Percentiles rank a stretch among this genome's conserved stretches.
Evolutionary conservation across 352 stramenopile genomes (phyloP).

Genomic region (Pythium pectinolyticum): DNA sequence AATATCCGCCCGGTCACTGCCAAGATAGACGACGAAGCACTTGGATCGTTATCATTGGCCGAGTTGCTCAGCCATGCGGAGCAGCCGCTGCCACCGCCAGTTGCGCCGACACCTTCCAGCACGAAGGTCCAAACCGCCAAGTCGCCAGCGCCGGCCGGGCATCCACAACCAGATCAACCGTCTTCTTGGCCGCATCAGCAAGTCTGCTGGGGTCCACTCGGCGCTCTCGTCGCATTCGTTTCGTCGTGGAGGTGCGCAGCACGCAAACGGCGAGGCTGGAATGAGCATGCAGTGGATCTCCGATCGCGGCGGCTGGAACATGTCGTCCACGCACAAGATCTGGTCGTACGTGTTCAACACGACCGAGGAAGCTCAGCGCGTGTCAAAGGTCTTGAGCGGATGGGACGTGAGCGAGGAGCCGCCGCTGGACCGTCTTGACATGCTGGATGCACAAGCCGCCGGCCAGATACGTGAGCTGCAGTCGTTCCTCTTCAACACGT

Average conservation of each 20-base stretch:
- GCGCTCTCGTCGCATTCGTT: constrained; percentile 31
- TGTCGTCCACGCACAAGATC: constrained; percentile 23
- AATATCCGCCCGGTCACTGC: not conserved
- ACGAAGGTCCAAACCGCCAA: not conserved
- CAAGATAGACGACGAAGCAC: constrained; percentile 3
- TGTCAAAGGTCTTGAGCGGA: not conserved
- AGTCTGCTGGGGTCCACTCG: not conserved
- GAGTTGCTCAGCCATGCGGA: constrained; percentile 9
- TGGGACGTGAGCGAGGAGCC: not conserved
- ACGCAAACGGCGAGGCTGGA: constrained; percentile 12
- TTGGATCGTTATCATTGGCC: constrained; percentile 4
- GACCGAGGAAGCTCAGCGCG: constrained; percentile 18
- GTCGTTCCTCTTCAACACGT: constrained; percentile 8
- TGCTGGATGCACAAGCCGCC: not conserved
- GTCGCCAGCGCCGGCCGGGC: not conserved
- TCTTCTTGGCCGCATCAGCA: constrained; percentile 10
- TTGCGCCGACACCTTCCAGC: not conserved
- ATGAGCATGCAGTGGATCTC: constrained; percentile 28
- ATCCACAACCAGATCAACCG: constrained; percentile 28
- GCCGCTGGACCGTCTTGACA: not conserved
- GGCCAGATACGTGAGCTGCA: not conserved
- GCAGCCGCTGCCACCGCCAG: not conserved
- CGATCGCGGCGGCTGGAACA: constrained; percentile 25
- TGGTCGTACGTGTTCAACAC: constrained; percentile 33
- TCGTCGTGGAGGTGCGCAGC: constrained; percentile 22